Percentiles rank a stretch among this genome's conserved stretches.
Conservation (phyloP, 148 eudicot genomes). For the Vaccinium macrocarpon region DNA sequence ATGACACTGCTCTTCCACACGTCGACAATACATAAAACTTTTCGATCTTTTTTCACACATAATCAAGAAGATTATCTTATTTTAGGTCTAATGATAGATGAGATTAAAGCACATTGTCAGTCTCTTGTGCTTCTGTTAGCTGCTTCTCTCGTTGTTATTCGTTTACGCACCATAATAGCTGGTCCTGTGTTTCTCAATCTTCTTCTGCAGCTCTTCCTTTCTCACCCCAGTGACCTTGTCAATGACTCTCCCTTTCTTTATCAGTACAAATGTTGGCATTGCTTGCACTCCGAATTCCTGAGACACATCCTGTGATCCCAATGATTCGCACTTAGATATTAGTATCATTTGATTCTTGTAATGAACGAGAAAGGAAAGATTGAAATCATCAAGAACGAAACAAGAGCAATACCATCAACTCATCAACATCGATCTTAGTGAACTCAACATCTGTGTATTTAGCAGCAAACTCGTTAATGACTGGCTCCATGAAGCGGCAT, state of each 20-base stretch:
- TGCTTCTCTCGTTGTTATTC: background rate
- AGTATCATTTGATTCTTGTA: background rate
- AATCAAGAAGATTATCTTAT: background rate
- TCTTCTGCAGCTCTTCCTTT: constrained; percentile 48
- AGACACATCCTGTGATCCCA: constrained; percentile 41
- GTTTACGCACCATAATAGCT: background rate
- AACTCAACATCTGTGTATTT: constrained; percentile 64
- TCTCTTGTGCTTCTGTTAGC: background rate
- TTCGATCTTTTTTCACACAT: background rate
- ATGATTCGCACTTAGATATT: background rate
- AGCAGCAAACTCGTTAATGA: constrained; percentile 53
- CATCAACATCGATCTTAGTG: constrained; percentile 87
- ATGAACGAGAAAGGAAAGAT: background rate
- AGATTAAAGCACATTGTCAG: background rate
- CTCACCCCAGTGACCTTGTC: constrained; percentile 48
- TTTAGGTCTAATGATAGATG: background rate
- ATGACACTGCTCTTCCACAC: background rate
- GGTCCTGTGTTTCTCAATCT: constrained; percentile 43
- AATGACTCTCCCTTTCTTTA: constrained; percentile 47
- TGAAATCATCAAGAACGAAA: too few relatives aligned
- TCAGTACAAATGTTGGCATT: constrained; percentile 51
- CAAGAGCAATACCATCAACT: constrained; percentile 43
- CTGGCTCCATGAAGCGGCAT: constrained; percentile 60
- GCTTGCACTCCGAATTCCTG: constrained; percentile 43
- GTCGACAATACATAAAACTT: background rate